Conservation (phyloP, 176 grass and related monocot species). For the Hyparrhenia diplandra region DNA sequence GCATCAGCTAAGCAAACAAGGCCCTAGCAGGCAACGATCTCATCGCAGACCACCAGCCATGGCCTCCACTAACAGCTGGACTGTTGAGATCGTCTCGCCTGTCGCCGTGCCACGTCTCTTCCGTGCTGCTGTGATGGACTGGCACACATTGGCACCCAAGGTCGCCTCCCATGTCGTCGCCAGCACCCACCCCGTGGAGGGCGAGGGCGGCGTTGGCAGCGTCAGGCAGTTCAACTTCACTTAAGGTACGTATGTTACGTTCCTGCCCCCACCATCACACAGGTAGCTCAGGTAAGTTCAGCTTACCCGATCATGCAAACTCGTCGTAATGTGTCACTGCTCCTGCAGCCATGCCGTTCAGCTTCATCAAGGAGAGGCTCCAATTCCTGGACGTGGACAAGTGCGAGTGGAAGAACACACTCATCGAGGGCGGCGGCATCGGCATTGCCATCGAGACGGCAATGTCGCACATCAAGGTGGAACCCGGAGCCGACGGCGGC, state of each 20-base stretch:
- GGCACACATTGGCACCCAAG: constrained; percentile 74
- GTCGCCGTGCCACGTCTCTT: constrained; percentile 56
- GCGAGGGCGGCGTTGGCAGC: constrained; percentile 41
- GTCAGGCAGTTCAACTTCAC: constrained; percentile 89
- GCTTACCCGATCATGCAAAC: too few species aligned
- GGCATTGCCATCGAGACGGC: background rate
- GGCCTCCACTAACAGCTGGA: constrained; percentile 43
- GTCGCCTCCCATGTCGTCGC: constrained; percentile 43
- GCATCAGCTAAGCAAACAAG: too few species aligned
- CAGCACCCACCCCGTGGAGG: constrained; percentile 46
- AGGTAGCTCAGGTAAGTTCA: too few species aligned
- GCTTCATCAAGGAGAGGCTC: constrained; percentile 49
- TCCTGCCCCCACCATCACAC: too few species aligned
- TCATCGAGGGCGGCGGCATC: background rate
- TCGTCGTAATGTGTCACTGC: too few species aligned
- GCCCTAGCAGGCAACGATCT: too few species aligned
- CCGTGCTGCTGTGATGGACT: constrained; percentile 65
- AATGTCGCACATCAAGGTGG: constrained; percentile 46
- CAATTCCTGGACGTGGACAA: constrained; percentile 56
- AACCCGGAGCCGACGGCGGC: constrained; percentile 43
- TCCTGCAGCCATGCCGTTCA: constrained; percentile 47
- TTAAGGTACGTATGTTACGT: constrained; percentile 22
- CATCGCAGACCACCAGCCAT: too few species aligned
- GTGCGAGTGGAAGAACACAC: background rate
- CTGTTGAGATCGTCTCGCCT: constrained; percentile 43